phyloP scores from a whole-genome alignment of 129 eudicot species.

The Saussurea involucrata region DNA sequence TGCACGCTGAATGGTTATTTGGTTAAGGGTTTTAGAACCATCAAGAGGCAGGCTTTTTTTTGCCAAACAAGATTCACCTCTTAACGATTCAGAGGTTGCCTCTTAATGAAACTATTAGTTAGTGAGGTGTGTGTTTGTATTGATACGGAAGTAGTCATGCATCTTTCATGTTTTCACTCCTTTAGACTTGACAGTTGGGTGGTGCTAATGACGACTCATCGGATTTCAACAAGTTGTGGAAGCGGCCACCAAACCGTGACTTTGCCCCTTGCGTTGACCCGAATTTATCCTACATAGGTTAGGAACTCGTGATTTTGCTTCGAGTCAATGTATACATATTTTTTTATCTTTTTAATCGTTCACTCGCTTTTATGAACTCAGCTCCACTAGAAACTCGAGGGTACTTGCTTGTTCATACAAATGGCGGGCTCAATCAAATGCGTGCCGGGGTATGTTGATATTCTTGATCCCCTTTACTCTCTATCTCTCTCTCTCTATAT shows the following conservation, averaged over 20 bases:
- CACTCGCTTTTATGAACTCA: conserved; percentile 24
- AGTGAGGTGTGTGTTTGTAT: conserved; percentile 11
- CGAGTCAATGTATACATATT: neutral
- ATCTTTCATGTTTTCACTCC: conserved; percentile 84
- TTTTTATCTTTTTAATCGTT: neutral
- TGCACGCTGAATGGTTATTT: too few species aligned
- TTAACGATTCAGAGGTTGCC: too few species aligned
- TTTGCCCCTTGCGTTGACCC: conserved; percentile 71
- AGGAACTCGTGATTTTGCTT: conserved; percentile 15
- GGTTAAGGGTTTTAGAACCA: too few species aligned
- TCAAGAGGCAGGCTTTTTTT: too few species aligned
- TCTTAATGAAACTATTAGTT: neutral
- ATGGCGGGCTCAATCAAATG: conserved; percentile 99
- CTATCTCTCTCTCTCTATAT: too few species aligned
- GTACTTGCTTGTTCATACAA: conserved; percentile 89
- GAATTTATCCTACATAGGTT: conserved; percentile 55
- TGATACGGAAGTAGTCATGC: conserved; percentile 49
- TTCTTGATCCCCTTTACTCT: neutral
- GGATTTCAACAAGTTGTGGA: conserved; percentile 77
- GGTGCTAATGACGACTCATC: conserved; percentile 50
- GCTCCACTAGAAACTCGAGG: conserved; percentile 77
- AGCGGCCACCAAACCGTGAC: conserved; percentile 80
- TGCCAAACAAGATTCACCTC: too few species aligned
- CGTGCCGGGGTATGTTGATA: conserved; percentile 81
- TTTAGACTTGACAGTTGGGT: conserved; percentile 97